These are phyloP conservation scores for Fraxinus excelsior DNA, from an alignment of 257 asterid genomes.

Conservation along the genomic window DNA sequence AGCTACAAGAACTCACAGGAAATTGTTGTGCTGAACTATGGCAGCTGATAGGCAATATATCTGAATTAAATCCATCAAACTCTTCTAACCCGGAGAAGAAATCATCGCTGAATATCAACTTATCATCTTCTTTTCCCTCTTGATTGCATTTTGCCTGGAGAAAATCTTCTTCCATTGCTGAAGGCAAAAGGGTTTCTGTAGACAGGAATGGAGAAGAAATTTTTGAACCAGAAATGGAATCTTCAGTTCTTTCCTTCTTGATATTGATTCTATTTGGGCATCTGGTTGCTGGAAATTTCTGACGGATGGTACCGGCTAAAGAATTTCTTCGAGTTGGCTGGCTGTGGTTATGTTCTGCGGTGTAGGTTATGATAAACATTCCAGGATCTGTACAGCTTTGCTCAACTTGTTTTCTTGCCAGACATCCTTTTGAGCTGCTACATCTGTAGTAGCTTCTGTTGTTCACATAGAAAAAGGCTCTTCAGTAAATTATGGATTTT, in stretches of 20 bases:
- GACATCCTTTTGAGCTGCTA: constrained; percentile 89
- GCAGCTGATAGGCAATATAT: constrained; percentile 10
- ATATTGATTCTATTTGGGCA: not conserved
- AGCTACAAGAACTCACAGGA: constrained; percentile 38
- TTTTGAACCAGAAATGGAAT: not conserved
- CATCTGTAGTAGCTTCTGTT: constrained; percentile 93
- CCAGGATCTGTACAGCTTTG: constrained; percentile 73
- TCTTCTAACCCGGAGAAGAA: constrained; percentile 68
- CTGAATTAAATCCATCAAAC: constrained; percentile 44
- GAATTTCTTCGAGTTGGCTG: constrained; percentile 82
- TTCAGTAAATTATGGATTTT: not conserved
- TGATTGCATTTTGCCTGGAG: constrained; percentile 23
- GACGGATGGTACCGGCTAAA: constrained; percentile 80
- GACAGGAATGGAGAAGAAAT: not conserved
- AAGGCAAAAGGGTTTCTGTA: constrained; percentile 10
- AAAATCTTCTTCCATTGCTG: constrained; percentile 5
- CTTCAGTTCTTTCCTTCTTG: constrained; percentile 27
- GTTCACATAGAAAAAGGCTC: not conserved
- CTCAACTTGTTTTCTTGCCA: constrained; percentile 94
- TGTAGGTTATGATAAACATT: constrained; percentile 67
- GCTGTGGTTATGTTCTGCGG: constrained; percentile 91
- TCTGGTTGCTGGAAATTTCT: constrained; percentile 58
- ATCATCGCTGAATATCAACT: constrained; percentile 48
- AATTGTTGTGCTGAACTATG: constrained; percentile 26
- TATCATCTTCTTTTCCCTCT: constrained; percentile 33